These are phyloP conservation scores for Suillus paluster DNA, from an alignment of 768 basidiomycete species.

Conservation along the genomic window DNA sequence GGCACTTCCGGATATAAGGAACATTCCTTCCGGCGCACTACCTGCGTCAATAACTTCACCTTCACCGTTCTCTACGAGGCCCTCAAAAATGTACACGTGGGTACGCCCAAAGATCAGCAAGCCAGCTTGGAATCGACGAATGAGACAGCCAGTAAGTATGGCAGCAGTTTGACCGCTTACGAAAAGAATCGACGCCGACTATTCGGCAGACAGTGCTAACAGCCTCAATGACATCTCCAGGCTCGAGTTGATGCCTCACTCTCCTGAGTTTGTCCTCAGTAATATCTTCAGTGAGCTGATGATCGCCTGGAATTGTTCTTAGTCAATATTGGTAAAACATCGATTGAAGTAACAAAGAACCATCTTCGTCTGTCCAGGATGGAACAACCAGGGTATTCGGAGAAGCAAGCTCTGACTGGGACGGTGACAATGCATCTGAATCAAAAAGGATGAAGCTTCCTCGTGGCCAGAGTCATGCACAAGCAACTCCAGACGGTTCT, in stretches of 20 bases:
- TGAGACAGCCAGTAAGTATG: constrained; percentile 5
- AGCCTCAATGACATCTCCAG: constrained; percentile 88
- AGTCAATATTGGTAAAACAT: not conserved
- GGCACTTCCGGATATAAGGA: constrained; percentile 85
- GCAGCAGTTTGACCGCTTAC: constrained; percentile 47
- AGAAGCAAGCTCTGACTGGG: constrained; percentile 3
- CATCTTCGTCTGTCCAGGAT: not conserved
- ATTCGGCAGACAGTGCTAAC: constrained; percentile 87
- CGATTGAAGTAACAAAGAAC: not conserved
- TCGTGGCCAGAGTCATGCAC: not conserved
- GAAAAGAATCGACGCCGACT: constrained; percentile 89
- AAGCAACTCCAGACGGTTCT: constrained; percentile 55
- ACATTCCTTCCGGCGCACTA: constrained; percentile 80
- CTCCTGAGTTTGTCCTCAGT: constrained; percentile 88
- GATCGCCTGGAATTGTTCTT: constrained; percentile 39
- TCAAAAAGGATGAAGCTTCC: not conserved
- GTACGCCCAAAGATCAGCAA: constrained; percentile 85
- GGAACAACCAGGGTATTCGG: not conserved
- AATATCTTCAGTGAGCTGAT: constrained; percentile 74
- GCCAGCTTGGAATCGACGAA: constrained; percentile 53
- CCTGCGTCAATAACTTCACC: constrained; percentile 89
- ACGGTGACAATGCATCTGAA: not conserved
- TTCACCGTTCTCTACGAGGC: constrained; percentile 82
- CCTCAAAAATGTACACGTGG: constrained; percentile 90
- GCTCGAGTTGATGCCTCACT: constrained; percentile 84